Conservation (phyloP, 1,284 basidiomycete species). For the Rhodofomes roseus region DNA sequence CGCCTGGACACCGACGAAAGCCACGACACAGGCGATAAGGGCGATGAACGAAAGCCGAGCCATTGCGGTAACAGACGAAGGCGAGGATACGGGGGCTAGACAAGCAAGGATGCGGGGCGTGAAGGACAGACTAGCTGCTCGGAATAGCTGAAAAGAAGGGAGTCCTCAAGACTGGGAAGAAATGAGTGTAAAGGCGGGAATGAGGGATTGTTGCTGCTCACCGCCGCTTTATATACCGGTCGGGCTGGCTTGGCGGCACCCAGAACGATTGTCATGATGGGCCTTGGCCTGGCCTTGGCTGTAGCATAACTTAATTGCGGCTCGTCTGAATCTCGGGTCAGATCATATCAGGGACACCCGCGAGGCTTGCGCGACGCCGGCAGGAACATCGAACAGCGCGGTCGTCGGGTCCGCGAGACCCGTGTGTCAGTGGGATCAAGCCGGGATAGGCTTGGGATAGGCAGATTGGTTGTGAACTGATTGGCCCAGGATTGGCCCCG, state of each 20-base stretch:
- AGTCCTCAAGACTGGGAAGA: background rate
- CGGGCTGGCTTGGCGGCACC: background rate
- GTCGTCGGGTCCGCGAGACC: background rate
- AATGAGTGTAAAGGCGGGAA: background rate
- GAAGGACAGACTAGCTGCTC: background rate
- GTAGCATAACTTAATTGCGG: too few relatives aligned
- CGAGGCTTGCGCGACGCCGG: background rate
- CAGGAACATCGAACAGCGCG: background rate
- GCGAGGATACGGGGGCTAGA: background rate
- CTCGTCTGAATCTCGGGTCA: background rate
- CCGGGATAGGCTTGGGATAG: background rate
- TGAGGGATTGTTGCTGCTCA: background rate
- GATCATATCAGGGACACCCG: background rate
- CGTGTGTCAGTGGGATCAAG: background rate
- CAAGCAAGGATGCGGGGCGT: background rate
- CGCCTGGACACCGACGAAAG: background rate
- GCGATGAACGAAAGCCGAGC: background rate
- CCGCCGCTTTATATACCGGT: background rate
- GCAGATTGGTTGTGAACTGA: background rate
- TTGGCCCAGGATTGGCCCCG: background rate
- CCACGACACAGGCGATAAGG: background rate
- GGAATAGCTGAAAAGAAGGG: background rate
- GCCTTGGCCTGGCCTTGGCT: background rate
- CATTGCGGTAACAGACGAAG: background rate
- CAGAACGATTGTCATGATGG: background rate